phyloP scores from a whole-genome alignment of 1,139 yeast genomes.

The Candida smagusa region DNA sequence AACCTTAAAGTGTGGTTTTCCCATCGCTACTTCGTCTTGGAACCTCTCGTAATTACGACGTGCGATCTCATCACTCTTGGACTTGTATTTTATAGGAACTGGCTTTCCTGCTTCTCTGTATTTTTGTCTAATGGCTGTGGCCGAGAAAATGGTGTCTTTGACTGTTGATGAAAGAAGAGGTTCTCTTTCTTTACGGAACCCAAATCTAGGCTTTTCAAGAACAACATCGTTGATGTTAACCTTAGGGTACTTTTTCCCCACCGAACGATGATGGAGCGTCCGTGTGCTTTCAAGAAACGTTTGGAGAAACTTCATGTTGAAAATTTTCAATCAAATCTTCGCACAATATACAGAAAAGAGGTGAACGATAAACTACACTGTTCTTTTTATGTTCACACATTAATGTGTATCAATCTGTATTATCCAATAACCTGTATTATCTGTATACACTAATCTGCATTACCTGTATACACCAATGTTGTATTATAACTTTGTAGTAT shows the following conservation, averaged over 20 bases:
- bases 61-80: slow-evolving; percentile 35
- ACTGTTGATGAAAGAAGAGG: slow-evolving; percentile 43
- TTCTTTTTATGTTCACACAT: no score
- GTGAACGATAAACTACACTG: no score
- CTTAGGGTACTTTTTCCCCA: slow-evolving; percentile 35
- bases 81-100: slow-evolving; percentile 40
- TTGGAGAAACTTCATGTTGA: slow-evolving; percentile 18
- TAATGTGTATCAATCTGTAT: no score
- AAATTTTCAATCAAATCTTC: slow-evolving; percentile 1
- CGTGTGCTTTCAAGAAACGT: not conserved
- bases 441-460: no score
- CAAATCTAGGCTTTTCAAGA: slow-evolving; percentile 36
- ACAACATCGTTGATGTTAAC: slow-evolving; percentile 39
- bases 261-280: slow-evolving; percentile 34
- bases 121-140: slow-evolving; percentile 31
- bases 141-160: slow-evolving; percentile 41
- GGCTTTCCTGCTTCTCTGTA: slow-evolving; percentile 41
- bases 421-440: no score
- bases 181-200: slow-evolving; percentile 37
- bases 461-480: no score
- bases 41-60: slow-evolving; percentile 41
- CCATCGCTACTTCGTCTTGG: slow-evolving; percentile 57
- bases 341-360: no score
- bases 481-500: no score
- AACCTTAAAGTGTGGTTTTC: slow-evolving; percentile 73